Evolutionary conservation across 2,329 filamentous ascomycete species (phyloP), one percentile per base, ranked within the genome.

Genomic region (Nemania bipapillata): DNA sequence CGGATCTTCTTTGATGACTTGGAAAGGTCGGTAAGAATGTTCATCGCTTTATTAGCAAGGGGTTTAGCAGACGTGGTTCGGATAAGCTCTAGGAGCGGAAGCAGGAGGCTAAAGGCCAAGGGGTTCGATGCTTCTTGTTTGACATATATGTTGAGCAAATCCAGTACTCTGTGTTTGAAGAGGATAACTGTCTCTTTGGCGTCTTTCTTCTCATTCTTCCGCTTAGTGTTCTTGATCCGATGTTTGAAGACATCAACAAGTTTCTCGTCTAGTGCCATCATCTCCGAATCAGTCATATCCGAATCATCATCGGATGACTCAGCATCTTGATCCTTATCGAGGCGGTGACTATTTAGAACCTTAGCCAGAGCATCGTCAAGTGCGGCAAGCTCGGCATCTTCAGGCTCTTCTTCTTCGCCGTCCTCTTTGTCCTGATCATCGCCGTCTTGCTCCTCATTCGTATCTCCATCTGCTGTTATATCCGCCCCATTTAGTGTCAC

Each of bases 211-310:
- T 96, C 90, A 80, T 94, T 92, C 82, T 94, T 96, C 77, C 91
- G 91, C 78, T 86, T 90, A 1, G 84, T 82, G 17, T 83, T 83
- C 79, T 93, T 90, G 72, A 87, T 88, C 56, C 90, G 89, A 72
- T 94, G 90, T 72, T 90, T 89, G 85, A 98, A 96, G 70, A 97
- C 93, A 71, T 92, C 92, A 58, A 90, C 89, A 3, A 99, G 88
- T 77, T 95, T 91, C 11, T 87, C 87, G 75, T 98, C 95, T 17
- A 98, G 84, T 3, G 90, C 90, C 81, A 97, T 90, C 96, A 98
- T 98, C 78, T 97, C 91, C 20, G 95, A 94, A 81, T 98, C 95
- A 69, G 93, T 91, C 94, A 99, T 97, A 80, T 97, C 93, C 2
- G 87, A 89, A 68, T 91, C 91, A 9, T 86, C 86, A 32, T 89